These are phyloP conservation scores for Sphagnum magellanicum DNA, from an alignment of 228 moss, liverwort and hornwort genomes.

Conservation along the genomic window DNA sequence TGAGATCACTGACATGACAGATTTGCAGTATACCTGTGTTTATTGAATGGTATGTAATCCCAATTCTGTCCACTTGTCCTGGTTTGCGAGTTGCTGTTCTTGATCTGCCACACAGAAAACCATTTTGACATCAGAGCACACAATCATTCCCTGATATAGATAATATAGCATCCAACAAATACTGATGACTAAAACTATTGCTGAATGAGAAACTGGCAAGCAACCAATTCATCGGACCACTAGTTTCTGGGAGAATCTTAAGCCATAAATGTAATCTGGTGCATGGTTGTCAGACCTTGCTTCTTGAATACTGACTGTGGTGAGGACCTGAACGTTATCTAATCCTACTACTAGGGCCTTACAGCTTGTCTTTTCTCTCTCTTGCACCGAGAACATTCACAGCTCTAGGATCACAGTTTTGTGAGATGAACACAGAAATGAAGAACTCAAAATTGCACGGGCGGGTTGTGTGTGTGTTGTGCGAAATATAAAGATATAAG, in stretches of 20 bases:
- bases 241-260: neutral
- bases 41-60: slow-evolving; percentile 71
- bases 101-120: slow-evolving; percentile 47
- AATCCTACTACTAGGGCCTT: neutral
- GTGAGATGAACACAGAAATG: too few relatives aligned
- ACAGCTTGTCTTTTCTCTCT: neutral
- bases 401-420: neutral
- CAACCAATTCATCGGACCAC: neutral
- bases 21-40: neutral
- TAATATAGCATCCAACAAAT: neutral
- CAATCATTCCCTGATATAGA: neutral
- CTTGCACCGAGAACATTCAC: neutral
- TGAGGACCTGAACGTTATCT: too few relatives aligned
- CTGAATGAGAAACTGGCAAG: neutral
- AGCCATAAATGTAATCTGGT: neutral
- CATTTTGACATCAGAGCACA: too few relatives aligned
- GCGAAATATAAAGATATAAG: neutral
- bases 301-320: too few relatives aligned
- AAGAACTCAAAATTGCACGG: too few relatives aligned
- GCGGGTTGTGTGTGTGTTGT: too few relatives aligned
- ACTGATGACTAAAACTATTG: too few relatives aligned
- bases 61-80: slow-evolving; percentile 93
- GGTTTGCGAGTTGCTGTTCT: slow-evolving; percentile 67
- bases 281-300: too few relatives aligned
- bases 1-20: too few relatives aligned